Conservation (phyloP, 1,139 yeast genomes). For the Sugiyamaella japonica region DNA sequence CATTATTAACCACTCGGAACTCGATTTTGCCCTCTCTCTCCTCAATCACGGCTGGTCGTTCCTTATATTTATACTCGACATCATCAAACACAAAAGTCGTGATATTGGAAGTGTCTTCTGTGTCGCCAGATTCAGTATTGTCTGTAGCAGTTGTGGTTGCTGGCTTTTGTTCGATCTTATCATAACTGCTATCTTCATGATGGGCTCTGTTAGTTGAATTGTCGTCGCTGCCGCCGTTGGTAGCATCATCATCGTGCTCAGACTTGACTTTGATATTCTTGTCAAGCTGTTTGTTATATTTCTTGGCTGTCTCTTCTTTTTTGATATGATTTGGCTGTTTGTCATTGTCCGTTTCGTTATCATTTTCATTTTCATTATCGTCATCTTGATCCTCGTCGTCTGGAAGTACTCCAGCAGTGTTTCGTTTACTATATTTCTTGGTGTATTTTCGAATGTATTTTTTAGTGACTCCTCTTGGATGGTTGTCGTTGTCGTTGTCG, state of each 20-base stretch:
- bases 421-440: constrained; percentile 11
- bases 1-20: constrained; percentile 94
- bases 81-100: constrained; percentile 68
- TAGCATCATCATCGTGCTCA: constrained; percentile 34
- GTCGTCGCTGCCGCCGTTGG: constrained; percentile 32
- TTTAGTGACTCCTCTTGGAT: constrained; percentile 21
- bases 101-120: constrained; percentile 39
- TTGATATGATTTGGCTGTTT: constrained; percentile 46
- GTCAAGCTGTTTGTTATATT: constrained; percentile 32
- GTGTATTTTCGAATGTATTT: constrained; percentile 29
- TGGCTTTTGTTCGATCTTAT: constrained; percentile 28
- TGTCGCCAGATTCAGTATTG: constrained; percentile 28
- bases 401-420: neutral
- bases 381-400: constrained; percentile 29
- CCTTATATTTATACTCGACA: constrained; percentile 78
- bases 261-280: constrained; percentile 27
- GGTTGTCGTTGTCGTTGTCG: neutral
- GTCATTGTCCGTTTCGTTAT: constrained; percentile 38
- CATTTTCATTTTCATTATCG: constrained; percentile 36
- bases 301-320: constrained; percentile 36
- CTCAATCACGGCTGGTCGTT: constrained; percentile 90
- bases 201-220: constrained; percentile 30
- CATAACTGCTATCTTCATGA: constrained; percentile 33
- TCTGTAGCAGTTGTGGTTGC: constrained; percentile 15
- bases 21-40: constrained; percentile 90